Percentiles rank a stretch among this genome's conserved stretches.
These are phyloP conservation scores for Suillus hirtellus DNA, from an alignment of 768 basidiomycete genomes.

Conservation along the genomic window DNA sequence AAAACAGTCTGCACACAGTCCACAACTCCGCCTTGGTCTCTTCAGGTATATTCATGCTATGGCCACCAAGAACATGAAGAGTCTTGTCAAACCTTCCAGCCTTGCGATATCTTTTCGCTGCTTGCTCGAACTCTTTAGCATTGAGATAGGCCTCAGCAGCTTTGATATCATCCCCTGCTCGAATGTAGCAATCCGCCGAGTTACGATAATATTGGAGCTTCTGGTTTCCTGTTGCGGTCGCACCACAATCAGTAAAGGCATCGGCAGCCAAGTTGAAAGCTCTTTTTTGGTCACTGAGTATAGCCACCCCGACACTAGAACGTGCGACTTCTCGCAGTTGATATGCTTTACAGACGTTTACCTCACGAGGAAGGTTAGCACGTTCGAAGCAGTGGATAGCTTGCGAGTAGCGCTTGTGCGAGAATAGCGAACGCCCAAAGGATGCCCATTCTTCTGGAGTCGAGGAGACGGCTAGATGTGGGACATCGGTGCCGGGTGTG, in stretches of 20 bases:
- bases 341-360: constrained; percentile 51
- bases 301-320: constrained; percentile 27
- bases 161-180: constrained; percentile 36
- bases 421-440: constrained; percentile 42
- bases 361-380: constrained; percentile 45
- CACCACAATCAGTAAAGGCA: constrained; percentile 48
- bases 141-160: constrained; percentile 48
- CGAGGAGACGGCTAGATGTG: constrained; percentile 56
- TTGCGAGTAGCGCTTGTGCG: constrained; percentile 39
- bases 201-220: constrained; percentile 39
- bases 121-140: constrained; percentile 43
- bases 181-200: constrained; percentile 49
- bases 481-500: constrained; percentile 48
- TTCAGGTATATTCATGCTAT: constrained; percentile 33
- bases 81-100: constrained; percentile 55
- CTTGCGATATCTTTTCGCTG: constrained; percentile 51
- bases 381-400: constrained; percentile 56
- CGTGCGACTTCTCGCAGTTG: constrained; percentile 54
- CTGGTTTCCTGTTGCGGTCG: constrained; percentile 30
- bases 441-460: constrained; percentile 47
- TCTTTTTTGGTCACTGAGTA: constrained; percentile 24
- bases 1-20: constrained; percentile 47
- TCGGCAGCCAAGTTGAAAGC: constrained; percentile 49
- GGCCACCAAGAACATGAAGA: constrained; percentile 40
- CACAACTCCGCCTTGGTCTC: constrained; percentile 39